Conservation (phyloP, 805 yeast genomes). For the Metschnikowia orientalis region DNA sequence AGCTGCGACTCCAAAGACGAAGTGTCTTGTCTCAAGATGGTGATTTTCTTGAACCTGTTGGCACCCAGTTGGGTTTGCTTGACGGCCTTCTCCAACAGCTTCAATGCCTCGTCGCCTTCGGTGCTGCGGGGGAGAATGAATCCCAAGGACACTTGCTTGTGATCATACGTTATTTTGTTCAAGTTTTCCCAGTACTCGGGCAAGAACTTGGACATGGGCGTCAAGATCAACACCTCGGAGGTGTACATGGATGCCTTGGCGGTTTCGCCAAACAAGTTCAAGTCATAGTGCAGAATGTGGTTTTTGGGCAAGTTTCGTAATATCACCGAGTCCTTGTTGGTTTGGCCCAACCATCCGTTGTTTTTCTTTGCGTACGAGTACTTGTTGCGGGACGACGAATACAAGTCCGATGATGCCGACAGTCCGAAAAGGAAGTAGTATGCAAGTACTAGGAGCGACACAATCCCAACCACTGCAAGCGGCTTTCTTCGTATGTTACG, state of each 20-base stretch:
- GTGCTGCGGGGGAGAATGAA: slow-evolving; percentile 81
- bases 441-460: slow-evolving; percentile 38
- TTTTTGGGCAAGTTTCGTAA: slow-evolving; percentile 63
- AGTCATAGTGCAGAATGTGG: slow-evolving; percentile 77
- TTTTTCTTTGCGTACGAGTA: slow-evolving; percentile 44
- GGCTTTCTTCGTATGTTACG: slow-evolving; percentile 64
- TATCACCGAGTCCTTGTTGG: slow-evolving; percentile 48
- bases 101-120: slow-evolving; percentile 78
- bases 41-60: slow-evolving; percentile 73
- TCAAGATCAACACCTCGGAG: slow-evolving; percentile 79
- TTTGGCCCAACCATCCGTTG: slow-evolving; percentile 43
- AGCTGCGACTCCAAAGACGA: slow-evolving; percentile 67
- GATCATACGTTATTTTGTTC: slow-evolving; percentile 71
- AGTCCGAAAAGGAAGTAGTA: slow-evolving; percentile 35
- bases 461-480: slow-evolving; percentile 42
- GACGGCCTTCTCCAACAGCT: slow-evolving; percentile 68
- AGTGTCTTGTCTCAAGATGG: slow-evolving; percentile 87
- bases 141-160: slow-evolving; percentile 80
- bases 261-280: slow-evolving; percentile 72
- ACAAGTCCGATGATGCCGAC: slow-evolving; percentile 8
- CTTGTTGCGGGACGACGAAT: slow-evolving; percentile 23
- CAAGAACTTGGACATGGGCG: slow-evolving; percentile 87
- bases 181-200: slow-evolving; percentile 86
- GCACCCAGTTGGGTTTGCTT: slow-evolving; percentile 63
- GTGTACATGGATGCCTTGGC: slow-evolving; percentile 67